Conservation (phyloP, 2,329 filamentous ascomycete genomes). For the Emergomyces orientalis region DNA sequence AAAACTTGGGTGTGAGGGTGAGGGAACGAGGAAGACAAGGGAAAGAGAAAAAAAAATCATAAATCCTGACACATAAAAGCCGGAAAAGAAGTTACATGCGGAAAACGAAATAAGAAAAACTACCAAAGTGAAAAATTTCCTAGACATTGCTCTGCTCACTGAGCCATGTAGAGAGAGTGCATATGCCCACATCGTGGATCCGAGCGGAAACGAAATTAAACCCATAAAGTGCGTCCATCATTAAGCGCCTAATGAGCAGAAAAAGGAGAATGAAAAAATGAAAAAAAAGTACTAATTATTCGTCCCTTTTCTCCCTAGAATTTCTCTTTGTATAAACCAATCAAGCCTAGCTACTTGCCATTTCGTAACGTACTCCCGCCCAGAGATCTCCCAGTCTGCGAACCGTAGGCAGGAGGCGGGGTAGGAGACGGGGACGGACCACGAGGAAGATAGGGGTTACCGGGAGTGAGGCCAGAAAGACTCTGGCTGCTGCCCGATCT, state of each 20-base stretch:
- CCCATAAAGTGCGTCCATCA: background rate
- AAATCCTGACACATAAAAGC: too few species aligned
- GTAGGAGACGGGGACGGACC: slow-evolving; percentile 29
- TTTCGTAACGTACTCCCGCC: slow-evolving; percentile 26
- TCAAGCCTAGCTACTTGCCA: slow-evolving; percentile 23
- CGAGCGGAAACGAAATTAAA: background rate
- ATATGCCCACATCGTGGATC: too few species aligned
- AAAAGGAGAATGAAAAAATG: slow-evolving; percentile 10
- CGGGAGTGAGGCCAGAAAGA: background rate
- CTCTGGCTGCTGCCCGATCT: slow-evolving; percentile 16
- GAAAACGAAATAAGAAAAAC: too few species aligned
- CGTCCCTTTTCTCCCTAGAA: slow-evolving; percentile 15
- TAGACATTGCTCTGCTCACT: too few species aligned
- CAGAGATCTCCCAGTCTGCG: slow-evolving; percentile 28
- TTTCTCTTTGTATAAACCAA: background rate
- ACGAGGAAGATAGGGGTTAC: slow-evolving; percentile 13
- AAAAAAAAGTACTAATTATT: slow-evolving; percentile 11
- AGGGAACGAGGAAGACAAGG: background rate
- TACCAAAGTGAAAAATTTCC: too few species aligned
- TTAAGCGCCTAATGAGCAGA: background rate
- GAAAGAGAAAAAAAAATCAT: slow-evolving; percentile 15
- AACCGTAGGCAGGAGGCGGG: slow-evolving; percentile 35
- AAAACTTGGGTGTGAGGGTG: too few species aligned
- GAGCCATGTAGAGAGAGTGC: too few species aligned
- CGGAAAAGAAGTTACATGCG: too few species aligned